Evolutionary conservation across 495 filamentous ascomycete species (phyloP), one percentile per base, ranked within the genome.

Genomic region (Polyplosphaeria fusca): DNA sequence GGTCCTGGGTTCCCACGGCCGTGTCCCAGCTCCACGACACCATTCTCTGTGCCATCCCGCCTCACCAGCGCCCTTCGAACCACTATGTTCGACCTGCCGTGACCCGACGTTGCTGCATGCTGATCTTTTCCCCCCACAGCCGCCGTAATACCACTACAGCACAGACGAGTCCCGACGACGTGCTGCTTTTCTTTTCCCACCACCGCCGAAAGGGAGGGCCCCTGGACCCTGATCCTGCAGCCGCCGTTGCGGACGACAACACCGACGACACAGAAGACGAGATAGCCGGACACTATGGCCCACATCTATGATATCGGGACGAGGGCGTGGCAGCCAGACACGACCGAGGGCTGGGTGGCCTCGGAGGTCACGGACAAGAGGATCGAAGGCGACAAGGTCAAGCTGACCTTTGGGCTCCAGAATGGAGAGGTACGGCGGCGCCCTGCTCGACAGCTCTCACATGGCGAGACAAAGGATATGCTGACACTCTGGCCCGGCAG

Each of bases 271-370:
- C 22, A 50, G 27, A 26, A 28, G 27, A 28, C 11, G 14, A 19
- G 22, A 49, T 5, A 26, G 26, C 18, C 23, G 23, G 42, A 16
- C 65, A 67, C 52, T 42, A 96, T 97, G 94, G 89, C 91, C 77
- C 89, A 96, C 76, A 89, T 79, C 67, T 99, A 95, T 73, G 93
- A 97, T 83, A 85, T 96, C 65, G 94, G 92, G 61, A 97, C 93
- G 63, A 82, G 88, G 81, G 94, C 90, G 71, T 99, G 93, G 93
- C 91, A 97, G 81, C 89, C 94, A 58, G 93, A 99, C 76, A 73
- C 82, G 62, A 86, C 85, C 44, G 93, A 99, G 73, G 93, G 93
- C 71, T 99, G 93, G 93, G 79, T 97, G 73, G 88, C 91, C 62
- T 96, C 94, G 26, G 90, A 96, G 78, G 89, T 99, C 60, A 78